Percentiles rank a stretch among this genome's conserved stretches.
These are phyloP conservation scores for Glomus cerebriforme DNA, from an alignment of 192 early-diverging fungal species.

Conservation along the genomic window DNA sequence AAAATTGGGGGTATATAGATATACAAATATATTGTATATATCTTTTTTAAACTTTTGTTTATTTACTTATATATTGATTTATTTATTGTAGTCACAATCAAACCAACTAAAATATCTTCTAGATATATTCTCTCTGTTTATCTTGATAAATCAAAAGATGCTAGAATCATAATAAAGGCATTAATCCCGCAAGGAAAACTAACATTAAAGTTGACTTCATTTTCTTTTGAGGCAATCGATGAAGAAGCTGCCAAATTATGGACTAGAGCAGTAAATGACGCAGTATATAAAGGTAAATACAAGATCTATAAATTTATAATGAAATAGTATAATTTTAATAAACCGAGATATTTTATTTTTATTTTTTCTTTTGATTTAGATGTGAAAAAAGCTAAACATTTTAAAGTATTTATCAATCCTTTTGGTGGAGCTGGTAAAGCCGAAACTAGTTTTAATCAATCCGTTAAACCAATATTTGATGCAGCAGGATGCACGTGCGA, in stretches of 20 bases:
- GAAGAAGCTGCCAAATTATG: slow-evolving; percentile 2
- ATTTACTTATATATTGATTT: background rate
- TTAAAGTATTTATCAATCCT: slow-evolving; percentile 72
- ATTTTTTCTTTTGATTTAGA: slow-evolving; percentile 4
- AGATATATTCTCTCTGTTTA: background rate
- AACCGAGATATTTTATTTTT: background rate
- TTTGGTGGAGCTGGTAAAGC: slow-evolving; percentile 73
- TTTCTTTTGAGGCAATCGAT: background rate
- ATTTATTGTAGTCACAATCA: background rate
- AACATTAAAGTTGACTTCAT: background rate
- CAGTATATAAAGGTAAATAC: slow-evolving; percentile 7
- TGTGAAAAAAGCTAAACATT: slow-evolving; percentile 33
- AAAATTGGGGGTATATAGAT: background rate
- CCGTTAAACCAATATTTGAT: slow-evolving; percentile 63
- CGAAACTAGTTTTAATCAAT: slow-evolving; percentile 50
- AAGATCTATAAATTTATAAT: background rate
- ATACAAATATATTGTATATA: too few relatives aligned
- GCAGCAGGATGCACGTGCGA: slow-evolving; percentile 59
- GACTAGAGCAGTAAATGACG: background rate
- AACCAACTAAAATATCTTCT: background rate
- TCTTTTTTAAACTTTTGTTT: too few relatives aligned
- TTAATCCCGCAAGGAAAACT: background rate
- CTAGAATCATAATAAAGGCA: background rate
- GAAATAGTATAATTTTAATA: too few relatives aligned
- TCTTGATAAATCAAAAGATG: background rate